These are phyloP conservation scores for Thalassiosira profunda DNA, from an alignment of 108 stramenopile genomes.

Conservation along the genomic window DNA sequence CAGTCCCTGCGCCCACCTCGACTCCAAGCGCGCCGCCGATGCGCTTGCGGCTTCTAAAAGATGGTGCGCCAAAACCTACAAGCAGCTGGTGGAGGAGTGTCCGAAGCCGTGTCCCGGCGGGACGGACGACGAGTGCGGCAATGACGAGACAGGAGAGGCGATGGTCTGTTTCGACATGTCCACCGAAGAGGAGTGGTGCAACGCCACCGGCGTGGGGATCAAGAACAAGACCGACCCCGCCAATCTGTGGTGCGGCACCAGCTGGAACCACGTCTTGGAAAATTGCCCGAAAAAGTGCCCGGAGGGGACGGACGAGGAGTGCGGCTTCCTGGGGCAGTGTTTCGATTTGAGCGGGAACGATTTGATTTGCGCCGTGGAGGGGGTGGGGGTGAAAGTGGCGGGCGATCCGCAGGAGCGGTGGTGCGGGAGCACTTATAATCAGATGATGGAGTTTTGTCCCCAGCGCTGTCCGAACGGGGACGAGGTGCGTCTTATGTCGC, in stretches of 20 bases:
- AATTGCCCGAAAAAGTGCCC: slow-evolving; percentile 36
- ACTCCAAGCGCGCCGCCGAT: not conserved
- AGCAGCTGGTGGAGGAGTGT: slow-evolving; percentile 42
- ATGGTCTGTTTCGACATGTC: slow-evolving; percentile 46
- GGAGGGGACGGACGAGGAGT: slow-evolving; percentile 45
- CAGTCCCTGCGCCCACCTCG: no score
- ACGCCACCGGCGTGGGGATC: slow-evolving; percentile 31
- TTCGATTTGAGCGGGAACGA: slow-evolving; percentile 44
- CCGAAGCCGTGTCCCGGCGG: slow-evolving; percentile 44
- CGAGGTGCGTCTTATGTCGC: not conserved
- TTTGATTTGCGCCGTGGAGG: slow-evolving; percentile 19
- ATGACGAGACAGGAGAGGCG: slow-evolving; percentile 6
- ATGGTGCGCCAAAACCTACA: slow-evolving; percentile 45
- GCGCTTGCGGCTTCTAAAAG: slow-evolving; percentile 1
- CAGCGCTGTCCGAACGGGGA: not conserved
- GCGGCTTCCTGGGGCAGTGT: slow-evolving; percentile 13
- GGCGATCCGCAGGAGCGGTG: slow-evolving; percentile 29
- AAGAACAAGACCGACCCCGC: slow-evolving; percentile 24
- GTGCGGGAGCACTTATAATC: slow-evolving; percentile 8
- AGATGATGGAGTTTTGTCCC: not conserved
- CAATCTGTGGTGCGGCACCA: slow-evolving; percentile 37
- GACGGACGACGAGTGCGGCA: slow-evolving; percentile 36
- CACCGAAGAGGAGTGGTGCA: slow-evolving; percentile 12
- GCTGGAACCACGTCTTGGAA: slow-evolving; percentile 40
- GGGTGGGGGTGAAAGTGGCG: slow-evolving; percentile 39